Evolutionary conservation across 208 protist species (phyloP).

Genomic region (Trypanosoma brucei): DNA sequence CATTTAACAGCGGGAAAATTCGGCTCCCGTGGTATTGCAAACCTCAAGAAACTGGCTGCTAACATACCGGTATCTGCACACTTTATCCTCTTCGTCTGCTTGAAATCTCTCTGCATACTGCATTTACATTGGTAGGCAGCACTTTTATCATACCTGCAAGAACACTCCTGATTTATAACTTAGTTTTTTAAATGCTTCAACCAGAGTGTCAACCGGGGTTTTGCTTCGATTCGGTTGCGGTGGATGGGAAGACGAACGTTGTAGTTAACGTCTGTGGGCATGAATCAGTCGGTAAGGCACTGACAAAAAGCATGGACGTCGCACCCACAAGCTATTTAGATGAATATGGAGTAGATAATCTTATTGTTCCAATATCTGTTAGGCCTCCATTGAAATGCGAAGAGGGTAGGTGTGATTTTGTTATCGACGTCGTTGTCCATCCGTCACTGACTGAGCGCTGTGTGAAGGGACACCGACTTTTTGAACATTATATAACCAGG

Average conservation of each 20-base stretch:
- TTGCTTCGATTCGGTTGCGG: conserved; percentile 37
- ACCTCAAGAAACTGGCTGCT: too few species aligned
- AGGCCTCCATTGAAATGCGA: conserved; percentile 29
- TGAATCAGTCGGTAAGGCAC: conserved; percentile 51
- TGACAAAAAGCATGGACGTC: conserved; percentile 64
- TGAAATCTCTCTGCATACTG: too few species aligned
- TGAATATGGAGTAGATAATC: conserved; percentile 75
- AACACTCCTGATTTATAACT: too few species aligned
- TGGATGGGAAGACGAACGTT: conserved; percentile 39
- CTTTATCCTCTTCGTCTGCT: too few species aligned
- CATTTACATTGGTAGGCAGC: too few species aligned
- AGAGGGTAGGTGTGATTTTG: conserved; percentile 29
- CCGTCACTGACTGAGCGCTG: conserved; percentile 49
- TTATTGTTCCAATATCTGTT: conserved; percentile 84
- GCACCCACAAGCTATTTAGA: conserved; percentile 63
- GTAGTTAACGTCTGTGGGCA: conserved; percentile 84
- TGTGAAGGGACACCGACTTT: conserved; percentile 30
- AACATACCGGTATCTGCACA: too few species aligned
- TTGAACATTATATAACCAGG: conserved; percentile 55
- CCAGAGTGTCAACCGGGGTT: conserved; percentile 24
- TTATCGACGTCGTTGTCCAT: conserved; percentile 82
- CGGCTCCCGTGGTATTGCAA: too few species aligned
- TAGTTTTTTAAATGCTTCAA: neutral
- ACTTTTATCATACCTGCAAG: too few species aligned
- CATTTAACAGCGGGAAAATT: too few species aligned